These are phyloP conservation scores for Nitzschia inconspicua DNA, from an alignment of 108 stramenopile species.

Conservation along the genomic window DNA sequence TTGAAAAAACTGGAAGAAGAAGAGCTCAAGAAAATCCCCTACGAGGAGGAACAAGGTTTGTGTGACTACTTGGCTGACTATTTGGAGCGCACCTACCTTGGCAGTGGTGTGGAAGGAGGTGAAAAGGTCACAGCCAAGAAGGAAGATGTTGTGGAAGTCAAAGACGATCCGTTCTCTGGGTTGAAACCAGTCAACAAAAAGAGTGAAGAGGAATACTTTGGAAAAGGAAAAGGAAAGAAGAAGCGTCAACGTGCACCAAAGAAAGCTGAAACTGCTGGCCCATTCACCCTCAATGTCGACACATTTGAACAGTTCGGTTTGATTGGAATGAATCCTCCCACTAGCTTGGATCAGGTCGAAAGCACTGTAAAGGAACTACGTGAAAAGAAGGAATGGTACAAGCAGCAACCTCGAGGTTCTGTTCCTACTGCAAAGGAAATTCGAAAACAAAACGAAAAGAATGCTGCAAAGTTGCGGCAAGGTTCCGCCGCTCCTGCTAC, in stretches of 20 bases:
- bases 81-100: constrained; percentile 70
- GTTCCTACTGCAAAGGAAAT: constrained; percentile 88
- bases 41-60: constrained; percentile 94
- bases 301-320: constrained; percentile 88
- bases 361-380: constrained; percentile 81
- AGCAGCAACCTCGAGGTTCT: constrained; percentile 86
- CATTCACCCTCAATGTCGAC: constrained; percentile 80
- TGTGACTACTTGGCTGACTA: constrained; percentile 93
- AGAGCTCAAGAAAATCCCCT: constrained; percentile 92
- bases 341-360: constrained; percentile 68
- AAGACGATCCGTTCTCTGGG: constrained; percentile 86
- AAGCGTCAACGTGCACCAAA: constrained; percentile 55
- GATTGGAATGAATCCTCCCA: constrained; percentile 73
- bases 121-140: constrained; percentile 44
- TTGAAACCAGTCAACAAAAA: constrained; percentile 71
- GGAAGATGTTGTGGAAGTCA: constrained; percentile 65
- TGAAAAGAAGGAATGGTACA: constrained; percentile 91
- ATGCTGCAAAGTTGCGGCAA: constrained; percentile 41
- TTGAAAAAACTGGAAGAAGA: constrained; percentile 90
- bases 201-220: constrained; percentile 66
- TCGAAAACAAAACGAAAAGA: constrained; percentile 78
- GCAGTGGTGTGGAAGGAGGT: constrained; percentile 23
- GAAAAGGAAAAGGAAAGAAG: constrained; percentile 82
- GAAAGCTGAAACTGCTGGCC: constrained; percentile 45
- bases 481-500: constrained; percentile 3